Conservation (phyloP, 208 protist genomes). For the Trypanosoma lewisi region DNA sequence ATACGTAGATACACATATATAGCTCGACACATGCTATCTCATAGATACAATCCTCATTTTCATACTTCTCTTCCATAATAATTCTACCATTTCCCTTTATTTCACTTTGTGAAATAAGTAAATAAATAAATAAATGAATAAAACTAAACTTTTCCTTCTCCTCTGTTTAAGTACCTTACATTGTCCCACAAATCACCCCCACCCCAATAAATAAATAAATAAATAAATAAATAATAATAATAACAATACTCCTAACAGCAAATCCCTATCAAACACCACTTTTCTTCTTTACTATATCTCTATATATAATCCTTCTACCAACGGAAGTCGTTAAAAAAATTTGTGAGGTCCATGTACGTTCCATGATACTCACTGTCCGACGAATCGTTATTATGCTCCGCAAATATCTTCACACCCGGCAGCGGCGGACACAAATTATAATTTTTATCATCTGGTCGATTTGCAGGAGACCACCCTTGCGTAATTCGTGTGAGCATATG, state of each 20-base stretch:
- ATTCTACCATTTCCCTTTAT: too few species aligned
- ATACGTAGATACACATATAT: slow-evolving; percentile 5
- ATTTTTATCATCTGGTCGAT: slow-evolving; percentile 83
- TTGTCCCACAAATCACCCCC: too few species aligned
- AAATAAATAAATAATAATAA: too few species aligned
- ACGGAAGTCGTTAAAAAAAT: slow-evolving; percentile 87
- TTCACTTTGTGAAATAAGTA: too few species aligned
- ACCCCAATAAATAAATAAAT: not conserved
- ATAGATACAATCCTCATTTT: too few species aligned
- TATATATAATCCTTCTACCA: slow-evolving; percentile 53
- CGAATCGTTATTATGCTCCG: slow-evolving; percentile 86
- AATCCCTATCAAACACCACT: not conserved
- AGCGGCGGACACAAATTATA: slow-evolving; percentile 60
- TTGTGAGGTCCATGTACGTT: slow-evolving; percentile 80
- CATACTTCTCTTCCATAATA: too few species aligned
- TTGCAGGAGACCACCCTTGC: slow-evolving; percentile 78
- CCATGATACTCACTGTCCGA: slow-evolving; percentile 73
- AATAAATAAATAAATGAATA: too few species aligned
- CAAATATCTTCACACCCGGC: slow-evolving; percentile 73
- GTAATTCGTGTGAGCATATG: slow-evolving; percentile 84
- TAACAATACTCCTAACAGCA: too few species aligned
- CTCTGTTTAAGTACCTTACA: too few species aligned
- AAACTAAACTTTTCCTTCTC: too few species aligned
- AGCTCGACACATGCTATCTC: not conserved
- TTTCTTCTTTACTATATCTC: slow-evolving; percentile 10